phyloP scores from a whole-genome alignment of 2,329 filamentous ascomycete genomes.

The Mollisia scopiformis region DNA sequence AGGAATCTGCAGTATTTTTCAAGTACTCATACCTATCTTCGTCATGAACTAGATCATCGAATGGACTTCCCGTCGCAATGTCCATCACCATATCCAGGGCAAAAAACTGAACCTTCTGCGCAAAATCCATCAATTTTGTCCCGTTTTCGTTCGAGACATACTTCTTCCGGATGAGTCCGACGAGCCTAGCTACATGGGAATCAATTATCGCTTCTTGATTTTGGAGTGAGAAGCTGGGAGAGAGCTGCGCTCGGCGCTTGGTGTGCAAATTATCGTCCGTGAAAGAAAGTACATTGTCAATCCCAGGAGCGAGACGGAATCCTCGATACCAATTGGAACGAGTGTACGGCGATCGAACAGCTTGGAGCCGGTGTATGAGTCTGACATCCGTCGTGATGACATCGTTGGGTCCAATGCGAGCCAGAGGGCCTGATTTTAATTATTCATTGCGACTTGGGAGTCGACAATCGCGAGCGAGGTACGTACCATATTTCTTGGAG shows the following conservation, averaged over 20 bases:
- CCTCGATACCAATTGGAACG: slow-evolving; percentile 50
- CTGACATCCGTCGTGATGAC: slow-evolving; percentile 45
- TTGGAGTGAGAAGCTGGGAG: slow-evolving; percentile 54
- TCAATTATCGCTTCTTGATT: slow-evolving; percentile 57
- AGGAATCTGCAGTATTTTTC: not conserved
- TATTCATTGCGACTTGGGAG: not conserved
- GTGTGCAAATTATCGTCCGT: slow-evolving; percentile 50
- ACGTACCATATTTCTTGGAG: not conserved
- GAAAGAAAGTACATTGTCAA: slow-evolving; percentile 55
- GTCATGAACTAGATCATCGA: not conserved
- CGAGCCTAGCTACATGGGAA: slow-evolving; percentile 11
- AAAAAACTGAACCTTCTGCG: slow-evolving; percentile 21
- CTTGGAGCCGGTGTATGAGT: slow-evolving; percentile 42
- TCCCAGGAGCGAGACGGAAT: slow-evolving; percentile 52
- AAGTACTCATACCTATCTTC: not conserved
- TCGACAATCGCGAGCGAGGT: not conserved
- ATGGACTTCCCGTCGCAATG: not conserved
- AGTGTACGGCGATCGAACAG: slow-evolving; percentile 41
- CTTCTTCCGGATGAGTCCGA: slow-evolving; percentile 4
- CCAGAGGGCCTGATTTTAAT: slow-evolving; percentile 31
- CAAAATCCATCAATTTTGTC: slow-evolving; percentile 49
- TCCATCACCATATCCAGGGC: not conserved
- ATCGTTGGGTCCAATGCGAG: slow-evolving; percentile 45
- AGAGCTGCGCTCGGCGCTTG: slow-evolving; percentile 49
- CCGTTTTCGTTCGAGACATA: slow-evolving; percentile 41